These are phyloP conservation scores for Citrus cavaleriei DNA, from an alignment of 345 rosid genomes.

Conservation along the genomic window DNA sequence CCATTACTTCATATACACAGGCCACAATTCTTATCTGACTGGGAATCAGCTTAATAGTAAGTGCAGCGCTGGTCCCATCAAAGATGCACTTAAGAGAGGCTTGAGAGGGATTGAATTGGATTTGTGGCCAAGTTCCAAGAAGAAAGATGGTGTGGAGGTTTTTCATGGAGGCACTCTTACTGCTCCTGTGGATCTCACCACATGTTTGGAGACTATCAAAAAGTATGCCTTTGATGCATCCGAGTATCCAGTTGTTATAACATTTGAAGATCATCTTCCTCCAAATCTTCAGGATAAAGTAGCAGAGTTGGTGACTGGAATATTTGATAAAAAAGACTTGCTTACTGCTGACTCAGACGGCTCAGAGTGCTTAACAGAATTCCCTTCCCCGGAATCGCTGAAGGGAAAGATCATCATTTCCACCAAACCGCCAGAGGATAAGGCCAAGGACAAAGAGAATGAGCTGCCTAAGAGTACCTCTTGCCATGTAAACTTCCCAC, in stretches of 20 bases:
- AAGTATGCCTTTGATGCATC: background rate
- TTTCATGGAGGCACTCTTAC: background rate
- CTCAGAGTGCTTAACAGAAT: constrained; percentile 61
- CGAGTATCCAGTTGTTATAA: background rate
- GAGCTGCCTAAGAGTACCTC: background rate
- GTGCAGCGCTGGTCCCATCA: background rate
- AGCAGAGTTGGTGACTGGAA: constrained; percentile 36
- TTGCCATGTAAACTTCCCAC: no score
- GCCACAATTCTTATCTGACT: background rate
- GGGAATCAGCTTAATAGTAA: background rate
- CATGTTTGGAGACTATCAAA: background rate
- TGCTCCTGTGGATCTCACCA: background rate
- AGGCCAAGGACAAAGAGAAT: constrained; percentile 45
- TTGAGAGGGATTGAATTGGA: background rate
- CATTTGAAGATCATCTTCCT: background rate
- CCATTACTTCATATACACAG: background rate
- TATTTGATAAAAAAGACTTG: constrained; percentile 66
- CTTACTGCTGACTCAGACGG: constrained; percentile 47
- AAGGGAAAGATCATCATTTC: constrained; percentile 73
- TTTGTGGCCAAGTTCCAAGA: background rate
- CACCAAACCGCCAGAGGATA: constrained; percentile 90
- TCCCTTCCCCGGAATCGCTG: constrained; percentile 72
- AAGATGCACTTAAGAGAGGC: background rate
- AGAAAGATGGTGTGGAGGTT: background rate
- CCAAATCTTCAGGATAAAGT: background rate